These are phyloP conservation scores for Sarocladium brachiariae DNA, from an alignment of 2,329 filamentous ascomycete genomes.

Conservation along the genomic window DNA sequence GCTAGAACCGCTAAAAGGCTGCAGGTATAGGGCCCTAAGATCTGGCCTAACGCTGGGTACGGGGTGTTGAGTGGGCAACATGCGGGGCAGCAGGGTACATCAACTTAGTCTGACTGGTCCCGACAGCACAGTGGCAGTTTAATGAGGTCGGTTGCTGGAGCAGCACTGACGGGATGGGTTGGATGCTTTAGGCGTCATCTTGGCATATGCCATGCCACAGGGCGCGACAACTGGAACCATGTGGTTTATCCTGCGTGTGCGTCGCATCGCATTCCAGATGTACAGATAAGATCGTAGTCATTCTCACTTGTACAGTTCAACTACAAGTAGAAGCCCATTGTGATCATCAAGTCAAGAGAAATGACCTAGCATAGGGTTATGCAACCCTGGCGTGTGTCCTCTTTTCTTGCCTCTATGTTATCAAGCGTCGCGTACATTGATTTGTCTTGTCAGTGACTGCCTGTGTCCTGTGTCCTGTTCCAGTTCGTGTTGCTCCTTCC, in stretches of 20 bases:
- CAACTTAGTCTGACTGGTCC: not conserved
- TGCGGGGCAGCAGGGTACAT: conserved; percentile 4
- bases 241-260: not conserved
- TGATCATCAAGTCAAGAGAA: no score
- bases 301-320: not conserved
- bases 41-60: not conserved
- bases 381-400: not conserved
- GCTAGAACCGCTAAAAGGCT: no score
- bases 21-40: no score
- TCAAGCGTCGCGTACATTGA: no score
- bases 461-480: no score
- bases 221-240: not conserved
- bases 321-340: not conserved
- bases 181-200: not conserved
- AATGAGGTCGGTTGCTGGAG: conserved; percentile 4
- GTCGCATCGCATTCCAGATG: no score
- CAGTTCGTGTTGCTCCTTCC: no score
- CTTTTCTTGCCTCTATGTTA: no score
- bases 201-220: not conserved
- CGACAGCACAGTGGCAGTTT: no score
- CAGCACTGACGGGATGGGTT: not conserved
- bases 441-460: no score
- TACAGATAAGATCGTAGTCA: no score
- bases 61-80: conserved; percentile 6
- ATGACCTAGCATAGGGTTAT: not conserved